These are phyloP conservation scores for Arthrobotrys entomopaga DNA, from an alignment of 2,329 filamentous ascomycete species.

Conservation along the genomic window DNA sequence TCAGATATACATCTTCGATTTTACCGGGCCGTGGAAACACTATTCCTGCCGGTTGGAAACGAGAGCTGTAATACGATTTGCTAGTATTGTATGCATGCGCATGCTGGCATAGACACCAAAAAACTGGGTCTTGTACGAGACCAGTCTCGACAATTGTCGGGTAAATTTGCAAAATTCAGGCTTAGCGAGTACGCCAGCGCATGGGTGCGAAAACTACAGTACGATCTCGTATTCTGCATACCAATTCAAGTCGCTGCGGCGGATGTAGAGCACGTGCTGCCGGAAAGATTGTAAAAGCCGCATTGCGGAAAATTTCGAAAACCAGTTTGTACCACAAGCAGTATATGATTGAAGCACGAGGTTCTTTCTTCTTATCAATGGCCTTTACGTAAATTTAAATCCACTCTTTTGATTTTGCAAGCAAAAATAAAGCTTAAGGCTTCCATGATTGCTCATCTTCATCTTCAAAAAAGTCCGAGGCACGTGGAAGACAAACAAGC, in stretches of 20 bases:
- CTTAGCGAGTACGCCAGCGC: constrained; percentile 15
- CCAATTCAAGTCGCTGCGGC: neutral
- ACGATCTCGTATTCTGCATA: constrained; percentile 26
- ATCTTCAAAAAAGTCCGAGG: constrained; percentile 15
- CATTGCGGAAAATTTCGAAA: too few relatives aligned
- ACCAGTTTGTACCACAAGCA: too few relatives aligned
- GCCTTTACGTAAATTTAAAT: too few relatives aligned
- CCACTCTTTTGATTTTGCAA: too few relatives aligned
- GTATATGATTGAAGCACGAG: too few relatives aligned
- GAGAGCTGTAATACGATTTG: constrained; percentile 8
- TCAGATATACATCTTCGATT: constrained; percentile 8
- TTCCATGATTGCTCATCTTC: neutral
- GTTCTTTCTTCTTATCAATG: too few relatives aligned
- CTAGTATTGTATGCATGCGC: neutral
- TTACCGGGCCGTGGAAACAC: constrained; percentile 30
- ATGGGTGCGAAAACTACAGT: constrained; percentile 25
- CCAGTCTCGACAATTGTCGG: constrained; percentile 23
- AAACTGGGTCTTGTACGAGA: constrained; percentile 13
- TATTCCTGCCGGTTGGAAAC: constrained; percentile 27
- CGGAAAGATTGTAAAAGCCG: too few relatives aligned
- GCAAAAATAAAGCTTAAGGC: too few relatives aligned
- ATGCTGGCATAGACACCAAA: too few relatives aligned
- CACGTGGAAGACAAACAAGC: neutral
- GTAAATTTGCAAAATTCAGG: constrained; percentile 30
- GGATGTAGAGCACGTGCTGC: too few relatives aligned